These are phyloP conservation scores for Verbena officinalis DNA, from an alignment of 257 asterid species.

Conservation along the genomic window DNA sequence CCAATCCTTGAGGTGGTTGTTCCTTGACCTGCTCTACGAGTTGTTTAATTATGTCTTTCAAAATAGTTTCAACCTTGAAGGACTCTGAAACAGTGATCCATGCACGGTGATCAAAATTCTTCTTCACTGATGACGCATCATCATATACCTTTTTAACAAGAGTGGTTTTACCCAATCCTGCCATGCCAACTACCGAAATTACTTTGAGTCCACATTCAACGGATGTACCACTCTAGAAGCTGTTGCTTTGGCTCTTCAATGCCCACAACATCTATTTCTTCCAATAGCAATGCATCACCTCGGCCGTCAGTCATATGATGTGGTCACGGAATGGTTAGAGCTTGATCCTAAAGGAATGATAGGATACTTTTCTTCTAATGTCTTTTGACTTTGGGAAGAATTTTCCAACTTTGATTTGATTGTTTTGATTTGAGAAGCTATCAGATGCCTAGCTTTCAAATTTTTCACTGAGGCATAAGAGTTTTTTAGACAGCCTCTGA, in stretches of 20 bases:
- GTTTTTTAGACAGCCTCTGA: background rate
- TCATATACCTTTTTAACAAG: constrained; percentile 29
- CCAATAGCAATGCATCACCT: constrained; percentile 30
- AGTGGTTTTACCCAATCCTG: constrained; percentile 16
- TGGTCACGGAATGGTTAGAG: background rate
- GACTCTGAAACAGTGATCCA: constrained; percentile 33
- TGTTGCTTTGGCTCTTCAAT: constrained; percentile 29
- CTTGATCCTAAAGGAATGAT: background rate
- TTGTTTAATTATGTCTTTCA: background rate
- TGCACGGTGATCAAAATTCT: constrained; percentile 16
- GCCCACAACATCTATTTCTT: constrained; percentile 36
- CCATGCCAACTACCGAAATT: background rate
- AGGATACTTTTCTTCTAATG: constrained; percentile 1
- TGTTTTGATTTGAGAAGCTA: constrained; percentile 19
- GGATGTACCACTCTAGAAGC: background rate
- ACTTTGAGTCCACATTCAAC: background rate
- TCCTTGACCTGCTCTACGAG: background rate
- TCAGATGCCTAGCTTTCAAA: constrained; percentile 14
- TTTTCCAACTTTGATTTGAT: constrained; percentile 17
- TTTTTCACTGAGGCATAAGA: constrained; percentile 13
- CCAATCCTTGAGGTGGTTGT: constrained; percentile 1
- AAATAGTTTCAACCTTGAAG: constrained; percentile 6
- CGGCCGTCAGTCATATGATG: constrained; percentile 29
- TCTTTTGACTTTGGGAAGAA: constrained; percentile 7
- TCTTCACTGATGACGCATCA: background rate